These are phyloP conservation scores for Candida koratica DNA, from an alignment of 805 yeast genomes.

Conservation along the genomic window DNA sequence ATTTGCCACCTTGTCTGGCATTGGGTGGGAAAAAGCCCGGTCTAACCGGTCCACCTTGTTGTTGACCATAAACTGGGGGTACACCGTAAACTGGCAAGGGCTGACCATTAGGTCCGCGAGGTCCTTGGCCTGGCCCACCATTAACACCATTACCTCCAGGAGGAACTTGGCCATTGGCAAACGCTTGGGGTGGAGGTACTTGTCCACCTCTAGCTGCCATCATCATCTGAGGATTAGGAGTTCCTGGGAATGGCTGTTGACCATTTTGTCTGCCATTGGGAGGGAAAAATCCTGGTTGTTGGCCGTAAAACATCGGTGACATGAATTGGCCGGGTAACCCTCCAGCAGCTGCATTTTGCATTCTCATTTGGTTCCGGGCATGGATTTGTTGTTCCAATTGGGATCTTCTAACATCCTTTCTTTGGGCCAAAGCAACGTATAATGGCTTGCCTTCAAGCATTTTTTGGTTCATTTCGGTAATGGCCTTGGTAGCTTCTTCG, in stretches of 20 bases:
- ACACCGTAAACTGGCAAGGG: conserved; percentile 80
- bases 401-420: conserved; percentile 94
- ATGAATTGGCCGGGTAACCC: conserved; percentile 86
- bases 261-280: conserved; percentile 75
- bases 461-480: conserved; percentile 96
- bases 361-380: conserved; percentile 97
- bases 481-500: conserved; percentile 98
- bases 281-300: conserved; percentile 80
- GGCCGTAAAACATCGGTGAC: conserved; percentile 81
- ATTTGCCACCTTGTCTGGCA: conserved; percentile 42
- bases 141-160: conserved; percentile 30
- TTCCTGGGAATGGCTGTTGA: conserved; percentile 61
- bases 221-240: conserved; percentile 80
- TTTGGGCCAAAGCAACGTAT: conserved; percentile 98
- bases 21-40: conserved; percentile 54
- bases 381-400: conserved; percentile 97
- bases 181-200: conserved; percentile 58
- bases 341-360: conserved; percentile 93
- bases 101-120: conserved; percentile 79
- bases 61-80: conserved; percentile 64
- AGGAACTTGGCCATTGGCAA: conserved; percentile 13
- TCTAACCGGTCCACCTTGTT: conserved; percentile 55
- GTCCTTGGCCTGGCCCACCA: conserved; percentile 33
- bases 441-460: conserved; percentile 93
- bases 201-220: conserved; percentile 56